Evolutionary conservation across 805 yeast species (phyloP), one percentile per base, ranked within the genome.

Genomic region (Ogataea corticis): DNA sequence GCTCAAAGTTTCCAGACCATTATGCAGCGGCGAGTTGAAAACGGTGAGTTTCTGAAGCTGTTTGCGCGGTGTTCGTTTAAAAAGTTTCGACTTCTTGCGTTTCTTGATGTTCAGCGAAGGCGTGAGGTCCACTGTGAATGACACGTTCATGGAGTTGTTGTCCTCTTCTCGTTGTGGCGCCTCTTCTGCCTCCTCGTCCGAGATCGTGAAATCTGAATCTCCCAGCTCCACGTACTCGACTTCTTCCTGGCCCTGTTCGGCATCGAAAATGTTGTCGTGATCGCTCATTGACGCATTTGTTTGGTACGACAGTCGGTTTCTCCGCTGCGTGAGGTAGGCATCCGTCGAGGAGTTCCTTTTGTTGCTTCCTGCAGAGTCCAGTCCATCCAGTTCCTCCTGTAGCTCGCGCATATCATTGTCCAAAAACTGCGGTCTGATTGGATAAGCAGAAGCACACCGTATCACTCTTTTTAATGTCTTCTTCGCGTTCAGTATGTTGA

Each of bases 401-500:
- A 43, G 41, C 21, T 37, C 33, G 15, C 15, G 14, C 33, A 37
- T 11, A 30, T 25, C 40, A 7, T 37, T 37, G 23, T 37, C 40
- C 31, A 37, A 11, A 5, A 47, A 42, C 17, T 46, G 50, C 2
- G 62, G 59, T 31, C 65, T 46, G 7, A 65, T 61, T 7, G 66
- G 68, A 33, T 52, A 45, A 1, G 69, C 66, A 28, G 70, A 66
- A 4, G 64, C 65, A 45, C 63, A 59, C 33, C 67, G 48, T 16
- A 66, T 61, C 13, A 66, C 61, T 21, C 58, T 51, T 42, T 57
- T 63, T 25, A 79, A 59, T 53, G 70, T 67, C 47, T 73, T 72
- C 50, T 69, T 69, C 21, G 80, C 79, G 49, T 63, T 70, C 51
- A 71, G 70, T 21, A 78, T 78, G 51, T 78, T 69, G 45, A 74